Conservation (phyloP, 345 rosid genomes). For the Euclidium syriacum region DNA sequence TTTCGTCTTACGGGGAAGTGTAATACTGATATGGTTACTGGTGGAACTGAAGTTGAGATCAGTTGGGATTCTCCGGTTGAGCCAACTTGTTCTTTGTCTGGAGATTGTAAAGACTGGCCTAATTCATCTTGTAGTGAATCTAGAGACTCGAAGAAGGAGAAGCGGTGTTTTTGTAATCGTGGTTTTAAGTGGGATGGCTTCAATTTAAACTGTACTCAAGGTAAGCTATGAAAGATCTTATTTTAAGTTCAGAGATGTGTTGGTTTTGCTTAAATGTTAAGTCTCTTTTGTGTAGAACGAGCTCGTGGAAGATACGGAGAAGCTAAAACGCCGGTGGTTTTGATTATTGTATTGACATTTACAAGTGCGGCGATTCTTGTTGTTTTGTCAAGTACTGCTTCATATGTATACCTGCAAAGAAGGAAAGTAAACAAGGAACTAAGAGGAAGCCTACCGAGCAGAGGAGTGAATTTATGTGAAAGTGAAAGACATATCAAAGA, state of each 20-base stretch:
- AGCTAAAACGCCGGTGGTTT: slow-evolving; percentile 24
- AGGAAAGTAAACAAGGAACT: slow-evolving; percentile 29
- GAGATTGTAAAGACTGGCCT: slow-evolving; percentile 60
- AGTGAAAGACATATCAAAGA: slow-evolving; percentile 49
- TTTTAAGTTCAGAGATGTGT: background rate
- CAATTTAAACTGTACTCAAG: slow-evolving; percentile 42
- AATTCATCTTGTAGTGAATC: slow-evolving; percentile 40
- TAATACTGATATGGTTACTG: slow-evolving; percentile 23
- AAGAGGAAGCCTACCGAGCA: slow-evolving; percentile 41
- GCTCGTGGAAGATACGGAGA: slow-evolving; percentile 10
- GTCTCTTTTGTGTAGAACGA: slow-evolving; percentile 18
- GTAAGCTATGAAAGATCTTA: slow-evolving; percentile 22
- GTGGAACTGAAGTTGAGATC: slow-evolving; percentile 43
- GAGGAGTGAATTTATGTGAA: slow-evolving; percentile 37
- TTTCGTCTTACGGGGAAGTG: slow-evolving; percentile 35
- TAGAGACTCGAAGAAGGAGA: slow-evolving; percentile 25
- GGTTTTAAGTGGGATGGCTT: slow-evolving; percentile 42
- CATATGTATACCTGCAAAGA: slow-evolving; percentile 35
- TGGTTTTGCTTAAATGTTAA: background rate
- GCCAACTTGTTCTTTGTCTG: slow-evolving; percentile 41
- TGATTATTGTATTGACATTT: slow-evolving; percentile 35
- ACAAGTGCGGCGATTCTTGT: slow-evolving; percentile 29
- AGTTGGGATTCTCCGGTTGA: slow-evolving; percentile 51
- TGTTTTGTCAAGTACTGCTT: slow-evolving; percentile 33
- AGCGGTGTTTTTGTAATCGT: slow-evolving; percentile 44